Percentiles rank a stretch among this genome's conserved stretches.
phyloP scores from a whole-genome alignment of 164 flowering plant genomes.

The grape (Vitis vinifera) region ASM3070453v1 NC_081810.1:5113501-5114000 shows the following conservation, averaged over 20 bases:
- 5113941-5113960: no score
- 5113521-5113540: not conserved
- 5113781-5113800: not conserved
- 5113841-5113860: no score
- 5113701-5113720: not conserved
- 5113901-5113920: no score
- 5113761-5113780: not conserved
- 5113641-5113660: constrained; percentile 5
- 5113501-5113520: constrained; percentile 16
- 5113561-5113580: not conserved
- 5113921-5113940: no score
- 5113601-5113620: constrained; percentile 13
- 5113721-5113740: no score
- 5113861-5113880: not conserved
- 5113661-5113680: not conserved
- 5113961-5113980: no score
- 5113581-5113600: not conserved
- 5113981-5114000: no score
- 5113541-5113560: not conserved
- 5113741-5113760: no score
- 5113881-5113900: not conserved
- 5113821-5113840: not conserved
- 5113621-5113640: constrained; percentile 25
- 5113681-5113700: not conserved
- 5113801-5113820: not conserved